Percentiles rank a stretch among this genome's conserved stretches.
phyloP scores from a whole-genome alignment of 2,329 filamentous ascomycete genomes.

The Aspergillus aculeatus region DNA sequence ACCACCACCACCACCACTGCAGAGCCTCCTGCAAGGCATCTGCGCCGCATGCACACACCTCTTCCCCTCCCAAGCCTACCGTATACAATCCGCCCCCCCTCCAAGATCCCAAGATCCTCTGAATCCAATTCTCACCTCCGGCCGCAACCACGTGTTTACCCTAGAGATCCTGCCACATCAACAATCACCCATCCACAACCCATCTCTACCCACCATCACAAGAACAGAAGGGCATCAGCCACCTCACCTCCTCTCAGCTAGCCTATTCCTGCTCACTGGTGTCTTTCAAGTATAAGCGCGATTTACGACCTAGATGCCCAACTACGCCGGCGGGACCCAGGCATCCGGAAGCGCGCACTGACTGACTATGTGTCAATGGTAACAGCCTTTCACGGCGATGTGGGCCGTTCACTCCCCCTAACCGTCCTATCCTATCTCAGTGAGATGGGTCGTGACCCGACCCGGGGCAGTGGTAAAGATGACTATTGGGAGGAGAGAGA shows the following conservation, averaged over 20 bases:
- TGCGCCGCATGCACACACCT: background rate
- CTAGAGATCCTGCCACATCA: background rate
- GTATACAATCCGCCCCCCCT: background rate
- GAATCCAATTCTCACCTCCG: background rate
- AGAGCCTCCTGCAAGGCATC: background rate
- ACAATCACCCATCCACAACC: background rate
- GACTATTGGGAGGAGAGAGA: background rate
- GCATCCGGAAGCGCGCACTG: background rate
- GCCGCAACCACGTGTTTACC: background rate
- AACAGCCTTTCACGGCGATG: background rate
- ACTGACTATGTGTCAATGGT: background rate
- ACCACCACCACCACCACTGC: too few species aligned
- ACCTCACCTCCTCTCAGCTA: too few species aligned
- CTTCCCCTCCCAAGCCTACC: background rate
- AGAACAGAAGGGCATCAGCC: background rate
- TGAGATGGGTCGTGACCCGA: background rate
- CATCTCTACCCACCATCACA: background rate
- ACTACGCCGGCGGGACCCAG: background rate
- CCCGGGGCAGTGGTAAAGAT: background rate
- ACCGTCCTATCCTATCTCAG: too few species aligned
- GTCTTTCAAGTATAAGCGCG: too few species aligned
- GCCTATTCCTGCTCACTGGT: too few species aligned
- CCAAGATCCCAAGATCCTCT: background rate
- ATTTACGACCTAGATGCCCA: too few species aligned
- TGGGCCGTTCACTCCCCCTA: background rate